A percentile compares a stretch with the other conserved stretches of the same genome.
Evolutionary conservation across 2,329 filamentous ascomycete genomes (phyloP).

Genomic region (Monosporascus sp.): DNA sequence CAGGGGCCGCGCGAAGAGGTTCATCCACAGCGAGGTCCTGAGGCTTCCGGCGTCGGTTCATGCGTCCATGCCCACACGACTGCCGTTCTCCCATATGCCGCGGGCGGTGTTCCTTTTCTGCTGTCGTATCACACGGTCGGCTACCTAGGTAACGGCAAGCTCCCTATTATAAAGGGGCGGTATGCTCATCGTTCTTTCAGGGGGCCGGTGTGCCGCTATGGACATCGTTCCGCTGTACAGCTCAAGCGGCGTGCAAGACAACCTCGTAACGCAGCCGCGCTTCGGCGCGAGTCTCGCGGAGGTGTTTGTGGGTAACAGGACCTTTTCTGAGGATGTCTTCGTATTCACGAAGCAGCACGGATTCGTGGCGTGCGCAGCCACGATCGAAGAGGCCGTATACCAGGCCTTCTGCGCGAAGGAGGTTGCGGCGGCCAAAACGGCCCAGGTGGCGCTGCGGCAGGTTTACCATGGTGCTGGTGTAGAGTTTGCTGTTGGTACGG

Average conservation of each 20-base stretch:
- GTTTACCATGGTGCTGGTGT: too few species aligned
- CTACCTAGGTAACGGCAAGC: conserved; percentile 7
- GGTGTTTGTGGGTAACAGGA: not conserved
- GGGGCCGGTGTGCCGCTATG: conserved; percentile 10
- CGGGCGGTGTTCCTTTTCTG: conserved; percentile 6
- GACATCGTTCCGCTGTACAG: conserved; percentile 5
- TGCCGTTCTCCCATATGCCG: conserved; percentile 9
- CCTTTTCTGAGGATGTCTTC: not conserved
- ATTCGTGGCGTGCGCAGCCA: conserved; percentile 7
- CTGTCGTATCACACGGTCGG: conserved; percentile 11
- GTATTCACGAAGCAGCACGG: conserved; percentile 14
- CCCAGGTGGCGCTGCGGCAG: too few species aligned
- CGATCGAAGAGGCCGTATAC: conserved; percentile 11
- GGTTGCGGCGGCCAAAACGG: too few species aligned
- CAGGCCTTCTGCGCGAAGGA: conserved; percentile 5
- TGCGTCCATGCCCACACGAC: conserved; percentile 13
- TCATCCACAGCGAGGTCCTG: conserved; percentile 15
- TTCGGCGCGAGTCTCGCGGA: conserved; percentile 14
- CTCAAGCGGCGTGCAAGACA: conserved; percentile 6
- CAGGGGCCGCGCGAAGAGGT: conserved; percentile 4
- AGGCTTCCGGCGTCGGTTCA: conserved; percentile 5
- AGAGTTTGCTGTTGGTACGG: too few species aligned
- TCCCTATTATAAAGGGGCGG: too few species aligned
- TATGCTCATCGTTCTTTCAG: not conserved
- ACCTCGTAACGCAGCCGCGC: conserved; percentile 7